These are phyloP conservation scores for Cercospora citrullina DNA, from an alignment of 2,329 filamentous ascomycete genomes.

Conservation along the genomic window DNA sequence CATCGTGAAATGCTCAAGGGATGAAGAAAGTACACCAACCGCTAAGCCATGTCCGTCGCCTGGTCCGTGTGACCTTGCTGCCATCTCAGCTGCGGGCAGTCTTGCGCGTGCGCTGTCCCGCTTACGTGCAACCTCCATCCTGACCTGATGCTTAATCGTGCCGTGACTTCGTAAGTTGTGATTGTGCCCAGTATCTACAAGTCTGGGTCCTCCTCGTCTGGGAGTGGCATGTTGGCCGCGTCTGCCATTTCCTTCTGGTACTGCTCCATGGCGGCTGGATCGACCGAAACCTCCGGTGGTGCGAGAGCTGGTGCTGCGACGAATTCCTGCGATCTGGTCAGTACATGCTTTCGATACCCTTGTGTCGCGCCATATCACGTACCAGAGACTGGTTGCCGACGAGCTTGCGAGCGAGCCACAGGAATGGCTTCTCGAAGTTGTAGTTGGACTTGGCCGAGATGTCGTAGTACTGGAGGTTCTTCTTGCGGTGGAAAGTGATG, in stretches of 20 bases:
- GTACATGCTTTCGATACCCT: conserved; percentile 14
- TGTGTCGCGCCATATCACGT: conserved; percentile 42
- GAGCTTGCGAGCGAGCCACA: conserved; percentile 98
- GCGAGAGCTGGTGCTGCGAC: conserved; percentile 93
- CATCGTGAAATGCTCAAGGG: conserved; percentile 26
- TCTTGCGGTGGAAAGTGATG: conserved; percentile 99
- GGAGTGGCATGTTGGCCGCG: conserved; percentile 80
- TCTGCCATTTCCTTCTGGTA: conserved; percentile 87
- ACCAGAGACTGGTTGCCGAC: conserved; percentile 88
- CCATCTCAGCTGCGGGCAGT: conserved; percentile 19
- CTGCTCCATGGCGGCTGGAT: conserved; percentile 75
- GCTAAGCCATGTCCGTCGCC: conserved; percentile 32
- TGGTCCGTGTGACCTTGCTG: conserved; percentile 31
- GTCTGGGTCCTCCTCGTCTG: conserved; percentile 84
- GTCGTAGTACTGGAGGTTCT: conserved; percentile 99
- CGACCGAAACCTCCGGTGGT: conserved; percentile 87
- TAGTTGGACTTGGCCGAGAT: conserved; percentile 99
- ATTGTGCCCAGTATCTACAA: conserved; percentile 44
- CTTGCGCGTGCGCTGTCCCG: conserved; percentile 23
- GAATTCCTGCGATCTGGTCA: conserved; percentile 69
- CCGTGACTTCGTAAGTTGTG: conserved; percentile 27
- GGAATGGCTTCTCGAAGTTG: conserved; percentile 99
- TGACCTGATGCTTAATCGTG: conserved; percentile 21
- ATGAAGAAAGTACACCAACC: conserved; percentile 32
- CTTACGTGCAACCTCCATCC: conserved; percentile 23